Evolutionary conservation across 768 basidiomycete genomes (phyloP), one percentile per base, ranked within the genome.

Genomic region (Pleurotus citrinopileatus): DNA sequence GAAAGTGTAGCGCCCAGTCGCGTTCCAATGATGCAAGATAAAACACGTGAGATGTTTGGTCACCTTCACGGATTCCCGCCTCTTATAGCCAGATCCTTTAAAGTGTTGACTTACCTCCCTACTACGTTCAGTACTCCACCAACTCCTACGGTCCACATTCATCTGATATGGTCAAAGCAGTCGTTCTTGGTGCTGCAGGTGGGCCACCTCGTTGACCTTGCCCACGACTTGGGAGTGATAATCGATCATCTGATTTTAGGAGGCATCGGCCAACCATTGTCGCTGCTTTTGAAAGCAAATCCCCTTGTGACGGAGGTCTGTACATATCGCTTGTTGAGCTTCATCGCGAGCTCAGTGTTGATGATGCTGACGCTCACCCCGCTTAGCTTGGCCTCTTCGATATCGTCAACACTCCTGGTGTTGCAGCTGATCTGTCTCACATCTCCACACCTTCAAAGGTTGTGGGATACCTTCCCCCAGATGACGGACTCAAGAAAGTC

Each of bases 341-440:
- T 15, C 23, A 22, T 52, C 42, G n/a, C 19, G 50, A 51, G 52
- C 40, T 40, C 3, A 29, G 28, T 22, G 54, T 42, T n/a, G n/a
- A n/a, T n/a, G n/a, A 12, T 48, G 38, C 45, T 48, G 26, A 42
- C 48, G 55, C 28, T 47, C 20, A 27, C 22, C 4, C 2, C 15
- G 25, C 50, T 17, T 63, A 94, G 88, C 87, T 98, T 47, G 76
- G 83, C 50, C 84, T 98, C 56, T 98, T 80, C 68, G 96, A 98
- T 92, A 95, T 98, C 72, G 93, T 95, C 64, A 91, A 93, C 71
- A 89, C 94, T n/a, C 93, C 93, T 13, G 96, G 96, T 66, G 96
- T 99, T 59, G 94, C 94, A 29, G 91, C 86, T 55, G 96, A 99
- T 76, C 78, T 98, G 55, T 88, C 90, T 54, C 96, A 98, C 70